Evolutionary conservation across 192 early-diverging fungal species (phyloP).

Genomic region (Coemansia biformis): DNA sequence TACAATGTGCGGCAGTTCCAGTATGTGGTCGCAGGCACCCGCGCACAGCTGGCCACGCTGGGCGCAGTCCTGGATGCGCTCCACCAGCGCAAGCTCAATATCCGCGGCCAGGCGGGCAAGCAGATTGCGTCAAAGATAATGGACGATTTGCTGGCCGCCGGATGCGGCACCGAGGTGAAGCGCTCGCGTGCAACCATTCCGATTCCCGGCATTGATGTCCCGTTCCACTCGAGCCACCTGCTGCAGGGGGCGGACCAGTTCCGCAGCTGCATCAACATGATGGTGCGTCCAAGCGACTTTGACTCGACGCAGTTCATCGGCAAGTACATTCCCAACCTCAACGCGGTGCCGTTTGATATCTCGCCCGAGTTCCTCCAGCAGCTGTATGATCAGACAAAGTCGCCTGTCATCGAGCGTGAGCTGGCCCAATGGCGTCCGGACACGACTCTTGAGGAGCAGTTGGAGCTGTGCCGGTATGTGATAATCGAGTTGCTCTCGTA

Average conservation of each 20-base stretch:
- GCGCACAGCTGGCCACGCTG: slow-evolving; percentile 70
- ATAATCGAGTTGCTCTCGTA: slow-evolving; percentile 88
- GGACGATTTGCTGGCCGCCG: slow-evolving; percentile 59
- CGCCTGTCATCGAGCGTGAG: slow-evolving; percentile 62
- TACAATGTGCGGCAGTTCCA: slow-evolving; percentile 92
- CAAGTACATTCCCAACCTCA: slow-evolving; percentile 93
- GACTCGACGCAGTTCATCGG: slow-evolving; percentile 58
- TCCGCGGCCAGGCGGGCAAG: slow-evolving; percentile 16
- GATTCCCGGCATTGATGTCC: slow-evolving; percentile 85
- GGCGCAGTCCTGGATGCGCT: slow-evolving; percentile 67
- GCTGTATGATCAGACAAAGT: slow-evolving; percentile 68
- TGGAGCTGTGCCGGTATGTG: slow-evolving; percentile 71
- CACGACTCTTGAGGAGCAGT: slow-evolving; percentile 53
- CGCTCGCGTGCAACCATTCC: slow-evolving; percentile 85
- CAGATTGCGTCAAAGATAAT: slow-evolving; percentile 75
- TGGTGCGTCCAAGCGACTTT: slow-evolving; percentile 67
- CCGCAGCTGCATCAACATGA: slow-evolving; percentile 71
- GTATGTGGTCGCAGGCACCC: slow-evolving; percentile 84
- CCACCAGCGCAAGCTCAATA: slow-evolving; percentile 41
- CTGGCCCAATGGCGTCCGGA: slow-evolving; percentile 70
- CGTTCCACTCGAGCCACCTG: slow-evolving; percentile 84
- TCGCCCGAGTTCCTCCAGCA: slow-evolving; percentile 69
- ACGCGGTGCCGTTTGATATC: slow-evolving; percentile 80
- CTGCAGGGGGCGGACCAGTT: slow-evolving; percentile 73
- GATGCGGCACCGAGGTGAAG: slow-evolving; percentile 58